These are phyloP conservation scores for Brettanomyces bruxellensis DNA, from an alignment of 805 yeast species.

Conservation along the genomic window DNA sequence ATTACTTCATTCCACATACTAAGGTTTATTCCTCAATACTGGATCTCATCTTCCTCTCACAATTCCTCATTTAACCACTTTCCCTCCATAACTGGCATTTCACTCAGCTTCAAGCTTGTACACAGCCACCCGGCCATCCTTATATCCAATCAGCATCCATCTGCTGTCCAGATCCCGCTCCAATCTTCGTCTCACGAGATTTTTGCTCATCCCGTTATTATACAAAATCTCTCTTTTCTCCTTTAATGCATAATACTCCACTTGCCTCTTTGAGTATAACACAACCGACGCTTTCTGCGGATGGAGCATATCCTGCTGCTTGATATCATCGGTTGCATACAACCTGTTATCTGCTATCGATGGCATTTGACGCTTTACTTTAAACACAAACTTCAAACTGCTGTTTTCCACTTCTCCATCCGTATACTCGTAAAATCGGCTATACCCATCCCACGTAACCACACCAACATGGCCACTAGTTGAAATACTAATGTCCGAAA, in stretches of 20 bases:
- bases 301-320: slow-evolving; percentile 5
- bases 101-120: slow-evolving; percentile 7
- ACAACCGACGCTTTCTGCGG: slow-evolving; percentile 14
- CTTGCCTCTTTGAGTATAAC: slow-evolving; percentile 16
- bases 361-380: slow-evolving; percentile 18
- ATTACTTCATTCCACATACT: too few species aligned
- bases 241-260: slow-evolving; percentile 4
- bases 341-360: slow-evolving; percentile 12
- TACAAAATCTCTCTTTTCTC: slow-evolving; percentile 4
- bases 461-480: slow-evolving; percentile 22
- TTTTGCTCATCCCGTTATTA: slow-evolving; percentile 25
- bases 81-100: background rate
- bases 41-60: too few species aligned
- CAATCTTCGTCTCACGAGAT: slow-evolving; percentile 22
- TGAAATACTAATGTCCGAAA: slow-evolving; percentile 19
- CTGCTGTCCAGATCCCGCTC: slow-evolving; percentile 14
- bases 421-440: slow-evolving; percentile 24
- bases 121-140: slow-evolving; percentile 24
- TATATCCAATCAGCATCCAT: slow-evolving; percentile 24
- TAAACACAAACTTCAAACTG: slow-evolving; percentile 15
- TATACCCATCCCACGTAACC: slow-evolving; percentile 46
- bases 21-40: too few species aligned
- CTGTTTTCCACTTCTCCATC: slow-evolving; percentile 4
- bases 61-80: too few species aligned
- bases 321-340: slow-evolving; percentile 4